Evolutionary conservation across 2,329 filamentous ascomycete genomes (phyloP).

Genomic region (Verticillium nonalfalfae): DNA sequence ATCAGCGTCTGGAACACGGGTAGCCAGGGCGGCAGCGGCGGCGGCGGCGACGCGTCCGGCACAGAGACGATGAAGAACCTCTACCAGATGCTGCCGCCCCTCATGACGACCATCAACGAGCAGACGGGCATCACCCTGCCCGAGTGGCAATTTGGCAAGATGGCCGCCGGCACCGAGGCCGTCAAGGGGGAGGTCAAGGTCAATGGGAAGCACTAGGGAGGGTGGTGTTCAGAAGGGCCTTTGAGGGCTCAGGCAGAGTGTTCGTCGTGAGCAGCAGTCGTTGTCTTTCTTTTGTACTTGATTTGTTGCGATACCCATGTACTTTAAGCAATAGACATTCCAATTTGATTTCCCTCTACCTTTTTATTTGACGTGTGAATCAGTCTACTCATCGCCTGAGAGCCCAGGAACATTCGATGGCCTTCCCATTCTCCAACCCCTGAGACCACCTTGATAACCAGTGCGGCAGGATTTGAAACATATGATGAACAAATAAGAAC

Average conservation of each 20-base stretch:
- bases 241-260: neutral
- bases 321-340: neutral
- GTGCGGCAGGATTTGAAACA: too few relatives aligned
- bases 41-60: constrained; percentile 21
- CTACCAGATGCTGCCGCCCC: constrained; percentile 76
- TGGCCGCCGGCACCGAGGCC: constrained; percentile 27
- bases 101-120: constrained; percentile 80
- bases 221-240: neutral
- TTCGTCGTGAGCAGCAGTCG: neutral
- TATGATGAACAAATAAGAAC: too few relatives aligned
- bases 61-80: constrained; percentile 70
- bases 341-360: neutral
- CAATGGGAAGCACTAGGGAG: constrained; percentile 2
- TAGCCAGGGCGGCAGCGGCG: constrained; percentile 35
- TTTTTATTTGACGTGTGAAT: neutral
- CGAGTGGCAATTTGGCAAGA: constrained; percentile 61
- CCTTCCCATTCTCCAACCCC: too few relatives aligned
- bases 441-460: neutral
- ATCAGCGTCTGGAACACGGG: constrained; percentile 89
- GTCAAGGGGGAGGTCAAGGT: constrained; percentile 11
- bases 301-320: neutral
- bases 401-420: too few relatives aligned
- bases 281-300: neutral
- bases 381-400: neutral
- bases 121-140: constrained; percentile 81